These are phyloP conservation scores for Triticum urartu DNA, from an alignment of 176 grass and related monocot species.

Conservation along the genomic window DNA sequence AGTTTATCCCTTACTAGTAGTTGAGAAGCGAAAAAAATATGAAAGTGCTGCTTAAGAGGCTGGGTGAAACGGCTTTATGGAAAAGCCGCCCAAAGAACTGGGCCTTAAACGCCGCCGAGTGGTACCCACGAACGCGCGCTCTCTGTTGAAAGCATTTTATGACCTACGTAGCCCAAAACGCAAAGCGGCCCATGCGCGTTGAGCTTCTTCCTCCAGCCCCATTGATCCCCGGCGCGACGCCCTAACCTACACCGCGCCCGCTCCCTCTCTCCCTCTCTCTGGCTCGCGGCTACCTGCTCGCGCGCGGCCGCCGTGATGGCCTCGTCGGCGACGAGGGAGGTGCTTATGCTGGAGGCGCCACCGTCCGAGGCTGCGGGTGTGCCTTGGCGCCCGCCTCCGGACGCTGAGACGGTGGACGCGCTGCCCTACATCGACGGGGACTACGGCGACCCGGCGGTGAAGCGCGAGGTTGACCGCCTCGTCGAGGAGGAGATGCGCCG, in stretches of 20 bases:
- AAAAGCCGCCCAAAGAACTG: too few relatives aligned
- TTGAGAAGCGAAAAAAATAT: too few relatives aligned
- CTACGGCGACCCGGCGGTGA: constrained; percentile 81
- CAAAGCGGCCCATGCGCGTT: too few relatives aligned
- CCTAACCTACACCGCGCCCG: not conserved
- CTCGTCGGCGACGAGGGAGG: constrained; percentile 51
- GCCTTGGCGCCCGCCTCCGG: constrained; percentile 51
- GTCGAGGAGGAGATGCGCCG: constrained; percentile 92
- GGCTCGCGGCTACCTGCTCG: not conserved
- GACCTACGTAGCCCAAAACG: too few relatives aligned
- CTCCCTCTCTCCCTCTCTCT: not conserved
- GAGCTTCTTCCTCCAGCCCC: too few relatives aligned
- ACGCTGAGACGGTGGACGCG: constrained; percentile 83
- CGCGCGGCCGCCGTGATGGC: constrained; percentile 28
- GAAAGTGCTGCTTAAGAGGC: too few relatives aligned
- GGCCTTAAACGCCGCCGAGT: too few relatives aligned
- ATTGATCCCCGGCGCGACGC: not conserved
- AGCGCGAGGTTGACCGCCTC: constrained; percentile 80
- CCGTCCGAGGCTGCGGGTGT: constrained; percentile 32
- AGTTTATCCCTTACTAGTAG: too few relatives aligned
- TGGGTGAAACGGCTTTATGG: too few relatives aligned
- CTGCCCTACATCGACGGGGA: constrained; percentile 97
- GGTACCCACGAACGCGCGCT: too few relatives aligned
- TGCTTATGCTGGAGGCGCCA: constrained; percentile 91
- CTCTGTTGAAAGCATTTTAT: too few relatives aligned